Base-by-base conservation (phyloP, 2,329 filamentous ascomycete genomes). In the Talaromyces sp. region DNA sequence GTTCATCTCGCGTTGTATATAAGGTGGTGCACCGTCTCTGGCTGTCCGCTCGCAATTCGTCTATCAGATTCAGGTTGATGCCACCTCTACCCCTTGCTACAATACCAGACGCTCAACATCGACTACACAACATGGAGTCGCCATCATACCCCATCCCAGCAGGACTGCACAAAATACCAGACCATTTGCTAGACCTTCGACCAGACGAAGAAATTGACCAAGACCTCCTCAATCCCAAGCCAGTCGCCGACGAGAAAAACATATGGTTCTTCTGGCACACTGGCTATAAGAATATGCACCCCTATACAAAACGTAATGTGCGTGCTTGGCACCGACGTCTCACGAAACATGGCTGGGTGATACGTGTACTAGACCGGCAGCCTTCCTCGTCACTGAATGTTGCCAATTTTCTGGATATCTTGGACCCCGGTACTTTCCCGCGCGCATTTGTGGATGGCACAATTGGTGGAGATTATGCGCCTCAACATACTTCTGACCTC, bases 231-330 rank as follows among this genome's bases (percentile, higher is more conserved):
- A 70, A 81, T 60, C 80, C 79, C 0, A 69, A 68, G 22, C 76
- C 80, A 22, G 72, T 82, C 31, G 71, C 74, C 0, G 72, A 74
- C 34, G 78, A 81, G 54, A 86, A 86, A 71, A 85, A 86, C 58
- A 75, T 87, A 29, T 88, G 84, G 80, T 84, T 86, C 70, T 87
- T 85, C 74, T 88, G 85, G 85, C 79, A 86, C 71, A 75, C 74
- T 3, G 85, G 85, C 31, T 83, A 80, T 69, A 51, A 68, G 2
- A 74, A 72, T 29, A 82, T 87, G 79, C 82, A 85, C 65, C 77
- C 78, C 0, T 86, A 86, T 71, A 78, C 81, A 4, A 75, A 82
- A 65, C 83, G 85, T 47, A 86, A 83, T 67, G 76, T 87, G 31
- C 78, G 83, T 47, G 78, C 82, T 61, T 87, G 84, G 80, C 77